Base-by-base conservation (phyloP, 1,284 basidiomycete species). In the Ceraceosorus guamensis region DNA sequence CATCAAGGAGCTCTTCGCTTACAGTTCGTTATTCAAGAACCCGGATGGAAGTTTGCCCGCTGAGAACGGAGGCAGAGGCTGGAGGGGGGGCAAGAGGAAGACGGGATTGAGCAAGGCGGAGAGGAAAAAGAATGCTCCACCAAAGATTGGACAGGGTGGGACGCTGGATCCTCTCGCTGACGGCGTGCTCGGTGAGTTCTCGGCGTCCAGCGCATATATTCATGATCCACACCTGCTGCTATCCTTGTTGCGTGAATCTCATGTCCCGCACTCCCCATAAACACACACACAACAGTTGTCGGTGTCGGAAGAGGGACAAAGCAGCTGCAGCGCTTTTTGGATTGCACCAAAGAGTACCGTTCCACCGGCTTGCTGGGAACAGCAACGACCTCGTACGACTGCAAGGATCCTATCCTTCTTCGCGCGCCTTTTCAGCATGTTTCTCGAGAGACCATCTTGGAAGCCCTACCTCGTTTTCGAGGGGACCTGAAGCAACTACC, bases 151-250 rank as follows among this genome's bases (percentile, higher is more conserved):
- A 1, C 89, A 92, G 77, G 90, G 90, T 47, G 91, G 91, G 14
- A 99, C 95, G 3, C 80, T 99, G 47, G 95, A 99, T 79, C 95
- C 95, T 10, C 81, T 98, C 16, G 95, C 95, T n/a, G 87, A 91
- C 73, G 91, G 91, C 48, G 90, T 93, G 18, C 59, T 65, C 43
- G 57, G 48, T 45, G 45, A 31, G 48, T n/a, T n/a, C n/a, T n/a
- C n/a, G n/a, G n/a, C n/a, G n/a, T n/a, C n/a, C n/a, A n/a, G n/a
- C n/a, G n/a, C n/a, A n/a, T n/a, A n/a, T n/a, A n/a, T n/a, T n/a
- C n/a, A n/a, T n/a, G n/a, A n/a, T n/a, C n/a, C n/a, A n/a, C n/a
- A n/a, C n/a, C n/a, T n/a, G n/a, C n/a, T n/a, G n/a, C n/a, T n/a
- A n/a, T n/a, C n/a, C n/a, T n/a, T n/a, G n/a, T n/a, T n/a, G n/a